A percentile compares a stretch with the other conserved stretches of the same genome.
Conservation (phyloP, 768 basidiomycete species). For the Collybiopsis confluens region DNA sequence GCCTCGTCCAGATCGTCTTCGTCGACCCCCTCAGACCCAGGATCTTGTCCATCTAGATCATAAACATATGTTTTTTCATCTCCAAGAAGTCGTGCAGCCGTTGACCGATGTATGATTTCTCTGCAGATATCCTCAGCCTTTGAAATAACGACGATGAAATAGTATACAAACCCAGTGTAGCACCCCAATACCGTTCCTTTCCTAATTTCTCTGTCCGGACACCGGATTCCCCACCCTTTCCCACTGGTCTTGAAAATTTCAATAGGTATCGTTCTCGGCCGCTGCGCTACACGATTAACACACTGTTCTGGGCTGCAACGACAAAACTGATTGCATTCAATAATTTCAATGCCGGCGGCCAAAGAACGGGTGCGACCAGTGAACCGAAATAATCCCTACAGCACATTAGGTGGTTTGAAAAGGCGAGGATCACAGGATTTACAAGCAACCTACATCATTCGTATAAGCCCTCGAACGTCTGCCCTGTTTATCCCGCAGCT, state of each 20-base stretch:
- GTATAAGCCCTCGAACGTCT: conserved; percentile 40
- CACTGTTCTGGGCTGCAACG: conserved; percentile 25
- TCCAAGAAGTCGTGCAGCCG: conserved; percentile 32
- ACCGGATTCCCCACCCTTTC: conserved; percentile 58
- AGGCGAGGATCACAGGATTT: background rate
- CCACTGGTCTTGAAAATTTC: conserved; percentile 67
- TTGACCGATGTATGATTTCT: conserved; percentile 36
- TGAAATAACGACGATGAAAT: too few species aligned
- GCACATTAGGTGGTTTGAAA: background rate
- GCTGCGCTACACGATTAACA: conserved; percentile 59
- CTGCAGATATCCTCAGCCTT: too few species aligned
- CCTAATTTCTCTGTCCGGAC: conserved; percentile 30
- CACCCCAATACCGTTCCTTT: conserved; percentile 61
- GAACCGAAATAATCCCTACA: conserved; percentile 49
- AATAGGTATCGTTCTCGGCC: conserved; percentile 49
- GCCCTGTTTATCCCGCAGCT: conserved; percentile 26
- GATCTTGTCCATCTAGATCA: conserved; percentile 58
- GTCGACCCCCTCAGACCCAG: conserved; percentile 19
- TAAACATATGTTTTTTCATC: conserved; percentile 48
- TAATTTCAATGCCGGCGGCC: conserved; percentile 39
- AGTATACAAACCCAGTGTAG: conserved; percentile 55
- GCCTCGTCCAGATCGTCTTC: conserved; percentile 25
- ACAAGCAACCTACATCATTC: conserved; percentile 24
- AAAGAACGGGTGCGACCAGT: conserved; percentile 21
- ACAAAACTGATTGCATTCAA: conserved; percentile 55